Base-by-base conservation (phyloP, 495 filamentous ascomycete species). In the Polyplosphaeria fusca region DNA sequence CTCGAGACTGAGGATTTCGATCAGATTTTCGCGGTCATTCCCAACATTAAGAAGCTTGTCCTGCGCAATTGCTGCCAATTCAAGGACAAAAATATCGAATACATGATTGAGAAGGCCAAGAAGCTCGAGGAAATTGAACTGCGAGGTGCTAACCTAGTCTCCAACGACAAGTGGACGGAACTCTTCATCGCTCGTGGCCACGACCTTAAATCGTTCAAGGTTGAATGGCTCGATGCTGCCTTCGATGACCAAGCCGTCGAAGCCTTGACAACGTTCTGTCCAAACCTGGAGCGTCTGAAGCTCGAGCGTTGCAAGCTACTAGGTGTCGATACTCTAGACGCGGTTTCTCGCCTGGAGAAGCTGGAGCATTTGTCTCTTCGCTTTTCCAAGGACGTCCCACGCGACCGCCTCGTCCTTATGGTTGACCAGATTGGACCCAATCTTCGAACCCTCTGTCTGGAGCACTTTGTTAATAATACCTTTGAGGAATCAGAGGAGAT, bases 51-150 rank as follows among this genome's bases (percentile, higher is more conserved):
- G 47, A 77, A 78, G 42, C 71, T 96, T 28, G 84, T 87, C 52
- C 74, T 93, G 40, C 80, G 82, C 35, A 88, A 91, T 65, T 87
- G 82, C n/a, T 84, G 89, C 28, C 88, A 93, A 61, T 84, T 95
- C 78, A 94, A 93, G 68, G 86, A 95, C 63, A 68, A 74, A 12
- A 84, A 88, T 23, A 76, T 95, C 66, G 78, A 92, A 18, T 94
- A 89, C 69, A 81, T 95, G 63, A 73, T 87, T 3, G 83, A 84
- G 49, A 83, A 86, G 20, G 71, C 85, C 37, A 73, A 84, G 35
- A 63, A 79, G 9, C 76, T 95, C 40, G 77, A 72, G 74, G 56
- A 80, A 65, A 52, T 83, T 74, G 71, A 89, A 70, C 68, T 96
- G 4, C 82, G 89, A 63, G 85, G 87, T 14, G 82, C 89, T 1